Base-by-base conservation (phyloP, 306 rosid species). In the Argentina anserina region DNA sequence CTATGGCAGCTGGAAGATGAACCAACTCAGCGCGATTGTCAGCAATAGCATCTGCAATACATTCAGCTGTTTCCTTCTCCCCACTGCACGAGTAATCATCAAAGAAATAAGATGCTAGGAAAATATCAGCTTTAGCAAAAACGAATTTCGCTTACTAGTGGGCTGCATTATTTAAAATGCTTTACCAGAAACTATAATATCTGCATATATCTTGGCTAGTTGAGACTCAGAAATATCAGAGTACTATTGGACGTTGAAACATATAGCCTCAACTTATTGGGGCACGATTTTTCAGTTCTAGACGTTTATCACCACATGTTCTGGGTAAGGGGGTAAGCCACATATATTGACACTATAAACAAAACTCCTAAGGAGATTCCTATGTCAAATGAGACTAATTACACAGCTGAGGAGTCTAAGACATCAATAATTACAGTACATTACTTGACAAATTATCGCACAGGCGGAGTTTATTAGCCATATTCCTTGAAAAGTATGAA, bases 51-150 rank as follows among this genome's bases (percentile, higher is more conserved):
- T 85, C 92, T 67, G 98, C 97, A 73, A 94, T 79, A 79, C 84
- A 82, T 72, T 89, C 91, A 64, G 97, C 89, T 7, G 98, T 94
- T 42, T 92, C 87, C 86, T 79, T 94, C 89, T 89, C 98, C 76
- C 97, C 97, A 43, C 98, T 94, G 81, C 77, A 82, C 50, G 59
- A 75, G 63, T 73, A 87, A 70, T 47, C 68, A 79, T 36, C 43
- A 59, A 73, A 81, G 45, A 21, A 60, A 65, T 34, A 71, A 67
- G 4, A 67, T 75, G 77, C 34, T 58, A 53, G 61, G 47, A 3
- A 18, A 70, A 40, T 39, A 71, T 41, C 29, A 40, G 39, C 56
- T n/a, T 49, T 50, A 6, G 34, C 33, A 69, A 46, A n/a, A 55
- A 47, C n/a, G 33, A 50, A 21, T n/a, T 69, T 69, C 18, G 29